Evolutionary conservation across 208 protist genomes (phyloP), one percentile per base, ranked within the genome.

Genomic region (Polymyxa betae): DNA sequence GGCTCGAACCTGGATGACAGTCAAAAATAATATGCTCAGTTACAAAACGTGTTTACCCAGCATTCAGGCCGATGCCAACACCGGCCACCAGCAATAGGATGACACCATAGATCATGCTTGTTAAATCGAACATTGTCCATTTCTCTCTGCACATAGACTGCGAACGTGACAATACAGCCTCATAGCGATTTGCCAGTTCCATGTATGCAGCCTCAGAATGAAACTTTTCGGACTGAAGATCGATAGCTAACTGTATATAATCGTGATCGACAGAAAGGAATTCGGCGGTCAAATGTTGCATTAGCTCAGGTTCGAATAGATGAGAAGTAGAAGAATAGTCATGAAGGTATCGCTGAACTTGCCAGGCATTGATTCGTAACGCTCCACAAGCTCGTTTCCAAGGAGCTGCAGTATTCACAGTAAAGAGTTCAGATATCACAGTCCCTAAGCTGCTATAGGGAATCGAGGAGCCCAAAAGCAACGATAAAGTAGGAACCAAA

Each of bases 401-500:
- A 38, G 54, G 32, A 32, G n/a, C 12, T 5, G 60, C 88, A 20
- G 32, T 32, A 72, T 60, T n/a, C 16, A 5, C 16, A 5, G 12
- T 20, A 45, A 89, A 89, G 16, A 89, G 12, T 1, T 89, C 88
- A n/a, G 16, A 35, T 66, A 98, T 96, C 0, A 98, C 92, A n/a
- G 92, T 95, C 10, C 98, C 98, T 45, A 98, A 92, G 92, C 96
- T 98, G 78, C 94, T 95, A 92, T 96, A 98, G 0, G 98, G 98
- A 46, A 99, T 98, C 5, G 97, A 97, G 20, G 96, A 45, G 0
- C 96, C 97, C 16, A 99, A 90, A 10, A 98, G 93, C 40, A 96
- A 89, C 0, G 96, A 91, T 16, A 99, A 49, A 0, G 97, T 98
- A 24, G 97, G 94, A 88, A 97, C 96, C 24, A 99, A 89, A 93